Conservation (phyloP, 495 filamentous ascomycete genomes). For the Lindgomyces ingoldianus region DNA sequence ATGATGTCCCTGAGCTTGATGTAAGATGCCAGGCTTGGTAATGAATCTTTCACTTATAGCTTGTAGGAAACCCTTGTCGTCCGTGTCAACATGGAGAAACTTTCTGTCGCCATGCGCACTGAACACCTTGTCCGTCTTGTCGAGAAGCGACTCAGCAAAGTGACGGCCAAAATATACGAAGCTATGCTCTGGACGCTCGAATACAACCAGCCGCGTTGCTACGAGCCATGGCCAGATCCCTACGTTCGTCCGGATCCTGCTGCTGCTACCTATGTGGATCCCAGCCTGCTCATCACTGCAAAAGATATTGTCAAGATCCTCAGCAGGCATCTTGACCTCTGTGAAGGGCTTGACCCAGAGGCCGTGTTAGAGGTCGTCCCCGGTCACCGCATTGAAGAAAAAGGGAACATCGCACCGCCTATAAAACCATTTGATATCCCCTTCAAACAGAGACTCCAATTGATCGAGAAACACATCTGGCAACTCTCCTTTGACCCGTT, state of each 20-base stretch:
- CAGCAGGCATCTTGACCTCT: constrained; percentile 25
- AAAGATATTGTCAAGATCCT: constrained; percentile 21
- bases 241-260: constrained; percentile 6
- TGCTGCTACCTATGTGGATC: not conserved
- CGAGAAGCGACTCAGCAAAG: constrained; percentile 59
- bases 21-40: not conserved
- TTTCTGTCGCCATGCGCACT: constrained; percentile 77
- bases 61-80: constrained; percentile 59
- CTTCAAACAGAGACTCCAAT: constrained; percentile 38
- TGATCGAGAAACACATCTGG: constrained; percentile 75
- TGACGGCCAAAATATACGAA: constrained; percentile 72
- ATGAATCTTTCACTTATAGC: not conserved
- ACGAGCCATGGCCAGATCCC: constrained; percentile 39
- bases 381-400: not conserved
- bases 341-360: constrained; percentile 27
- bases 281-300: constrained; percentile 2
- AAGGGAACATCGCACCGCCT: not conserved
- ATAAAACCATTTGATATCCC: constrained; percentile 12
- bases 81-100: constrained; percentile 83
- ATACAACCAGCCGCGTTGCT: constrained; percentile 66
- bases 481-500: constrained; percentile 72
- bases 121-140: constrained; percentile 66
- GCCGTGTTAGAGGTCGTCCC: not conserved
- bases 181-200: constrained; percentile 70
- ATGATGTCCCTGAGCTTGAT: constrained; percentile 2